Conservation (phyloP, 2,329 filamentous ascomycete genomes). For the Alternaria gaisen region DNA sequence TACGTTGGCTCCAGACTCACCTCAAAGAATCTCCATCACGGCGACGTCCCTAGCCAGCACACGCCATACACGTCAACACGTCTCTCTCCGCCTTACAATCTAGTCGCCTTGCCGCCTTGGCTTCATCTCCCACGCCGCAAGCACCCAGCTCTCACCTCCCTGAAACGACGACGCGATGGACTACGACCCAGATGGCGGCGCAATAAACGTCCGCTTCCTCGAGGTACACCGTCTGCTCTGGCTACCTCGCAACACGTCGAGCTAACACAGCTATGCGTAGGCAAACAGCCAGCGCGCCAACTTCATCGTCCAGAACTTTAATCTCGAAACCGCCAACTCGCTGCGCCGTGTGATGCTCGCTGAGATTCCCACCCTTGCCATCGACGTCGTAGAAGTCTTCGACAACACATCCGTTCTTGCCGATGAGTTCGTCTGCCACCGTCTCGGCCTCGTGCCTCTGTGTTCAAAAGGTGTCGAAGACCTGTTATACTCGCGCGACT, state of each 20-base stretch:
- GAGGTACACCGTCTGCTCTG: conserved; percentile 43
- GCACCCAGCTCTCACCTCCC: conserved; percentile 21
- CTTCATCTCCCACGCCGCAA: conserved; percentile 13
- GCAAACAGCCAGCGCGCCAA: conserved; percentile 83
- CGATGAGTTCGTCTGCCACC: conserved; percentile 94
- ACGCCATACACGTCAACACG: conserved; percentile 31
- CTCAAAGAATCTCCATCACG: conserved; percentile 31
- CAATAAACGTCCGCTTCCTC: conserved; percentile 51
- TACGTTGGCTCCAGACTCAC: conserved; percentile 21
- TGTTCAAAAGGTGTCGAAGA: conserved; percentile 83
- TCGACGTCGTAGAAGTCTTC: conserved; percentile 93
- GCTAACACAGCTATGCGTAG: conserved; percentile 58
- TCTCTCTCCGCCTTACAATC: conserved; percentile 22
- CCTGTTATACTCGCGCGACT: conserved; percentile 89
- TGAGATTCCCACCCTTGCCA: conserved; percentile 92
- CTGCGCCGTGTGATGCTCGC: conserved; percentile 89
- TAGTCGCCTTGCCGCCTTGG: conserved; percentile 30
- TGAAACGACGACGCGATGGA: conserved; percentile 54
- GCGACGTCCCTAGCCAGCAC: conserved; percentile 20
- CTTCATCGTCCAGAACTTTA: conserved; percentile 89
- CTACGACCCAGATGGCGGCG: conserved; percentile 59
- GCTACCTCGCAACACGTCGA: conserved; percentile 9
- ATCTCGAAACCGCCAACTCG: conserved; percentile 91
- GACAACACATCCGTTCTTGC: conserved; percentile 94
- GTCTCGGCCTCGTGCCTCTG: conserved; percentile 88